A percentile compares a stretch with the other conserved stretches of the same genome.
Evolutionary conservation across 495 filamentous ascomycete species (phyloP).

Genomic region (Aspergillus biplanus): DNA sequence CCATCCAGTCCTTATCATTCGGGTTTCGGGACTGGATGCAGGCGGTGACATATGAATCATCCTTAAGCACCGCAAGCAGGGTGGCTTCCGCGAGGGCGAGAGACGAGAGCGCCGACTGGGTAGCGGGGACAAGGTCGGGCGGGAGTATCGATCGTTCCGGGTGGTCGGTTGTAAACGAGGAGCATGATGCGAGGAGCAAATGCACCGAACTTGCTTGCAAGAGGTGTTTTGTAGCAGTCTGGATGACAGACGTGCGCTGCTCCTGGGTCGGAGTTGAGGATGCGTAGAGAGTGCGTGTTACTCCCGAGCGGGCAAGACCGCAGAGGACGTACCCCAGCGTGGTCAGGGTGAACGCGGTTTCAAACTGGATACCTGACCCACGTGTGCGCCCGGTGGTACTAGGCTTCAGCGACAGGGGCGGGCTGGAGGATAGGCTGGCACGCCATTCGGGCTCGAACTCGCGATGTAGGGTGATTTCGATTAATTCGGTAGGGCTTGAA

Average conservation of each 20-base stretch:
- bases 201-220: constrained; percentile 81
- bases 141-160: constrained; percentile 20
- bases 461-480: constrained; percentile 64
- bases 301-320: constrained; percentile 64
- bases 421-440: constrained; percentile 62
- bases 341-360: constrained; percentile 76
- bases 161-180: constrained; percentile 25
- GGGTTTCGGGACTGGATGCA: constrained; percentile 77
- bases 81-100: constrained; percentile 87
- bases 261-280: constrained; percentile 63
- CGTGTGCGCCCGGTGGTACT: constrained; percentile 61
- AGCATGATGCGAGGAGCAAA: constrained; percentile 57
- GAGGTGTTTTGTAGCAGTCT: constrained; percentile 75
- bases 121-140: constrained; percentile 65
- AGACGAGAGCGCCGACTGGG: constrained; percentile 70
- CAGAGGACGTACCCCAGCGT: constrained; percentile 75
- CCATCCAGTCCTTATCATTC: constrained; percentile 90
- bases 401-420: constrained; percentile 49
- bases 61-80: constrained; percentile 84
- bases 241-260: constrained; percentile 68
- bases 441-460: constrained; percentile 78
- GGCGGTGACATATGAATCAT: constrained; percentile 85
- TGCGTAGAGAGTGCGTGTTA: constrained; percentile 59
- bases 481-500: constrained; percentile 46
- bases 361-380: constrained; percentile 77